Evolutionary conservation across 2,329 filamentous ascomycete species (phyloP).

Genomic region (Talaromyces sp.): DNA sequence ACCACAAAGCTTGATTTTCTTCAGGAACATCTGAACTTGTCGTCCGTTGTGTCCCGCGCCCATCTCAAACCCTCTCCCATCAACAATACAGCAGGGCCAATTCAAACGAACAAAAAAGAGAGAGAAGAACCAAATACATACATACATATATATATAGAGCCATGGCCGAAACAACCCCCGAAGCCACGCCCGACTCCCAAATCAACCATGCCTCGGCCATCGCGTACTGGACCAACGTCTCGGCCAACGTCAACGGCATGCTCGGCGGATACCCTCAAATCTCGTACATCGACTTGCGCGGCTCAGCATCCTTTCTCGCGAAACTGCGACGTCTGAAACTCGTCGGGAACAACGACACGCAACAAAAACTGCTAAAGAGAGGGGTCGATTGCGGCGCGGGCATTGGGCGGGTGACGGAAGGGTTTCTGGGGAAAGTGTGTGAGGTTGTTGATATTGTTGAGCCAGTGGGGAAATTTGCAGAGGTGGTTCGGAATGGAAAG

Average conservation of each 20-base stretch:
- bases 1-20: not conserved
- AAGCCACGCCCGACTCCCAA: slow-evolving; percentile 19
- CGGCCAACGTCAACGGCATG: slow-evolving; percentile 55
- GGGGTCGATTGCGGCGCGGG: slow-evolving; percentile 61
- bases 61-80: no score
- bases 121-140: not conserved
- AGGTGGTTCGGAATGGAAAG: slow-evolving; percentile 43
- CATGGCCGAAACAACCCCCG: not conserved
- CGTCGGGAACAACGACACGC: not conserved
- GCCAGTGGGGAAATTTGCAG: slow-evolving; percentile 76
- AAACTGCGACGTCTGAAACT: slow-evolving; percentile 50
- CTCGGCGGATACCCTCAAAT: slow-evolving; percentile 69
- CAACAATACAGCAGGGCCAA: no score
- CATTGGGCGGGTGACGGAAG: slow-evolving; percentile 77
- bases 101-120: no score
- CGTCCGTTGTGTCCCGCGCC: no score
- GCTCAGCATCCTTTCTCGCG: slow-evolving; percentile 63
- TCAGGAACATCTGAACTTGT: not conserved
- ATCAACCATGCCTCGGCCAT: slow-evolving; percentile 24
- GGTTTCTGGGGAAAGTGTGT: slow-evolving; percentile 67
- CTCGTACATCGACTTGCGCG: slow-evolving; percentile 65
- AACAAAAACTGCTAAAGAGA: slow-evolving; percentile 20
- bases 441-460: slow-evolving; percentile 75
- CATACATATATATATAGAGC: not conserved
- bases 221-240: slow-evolving; percentile 34